These are phyloP conservation scores for Claviceps citrina DNA, from an alignment of 2,329 filamentous ascomycete species.

Conservation along the genomic window DNA sequence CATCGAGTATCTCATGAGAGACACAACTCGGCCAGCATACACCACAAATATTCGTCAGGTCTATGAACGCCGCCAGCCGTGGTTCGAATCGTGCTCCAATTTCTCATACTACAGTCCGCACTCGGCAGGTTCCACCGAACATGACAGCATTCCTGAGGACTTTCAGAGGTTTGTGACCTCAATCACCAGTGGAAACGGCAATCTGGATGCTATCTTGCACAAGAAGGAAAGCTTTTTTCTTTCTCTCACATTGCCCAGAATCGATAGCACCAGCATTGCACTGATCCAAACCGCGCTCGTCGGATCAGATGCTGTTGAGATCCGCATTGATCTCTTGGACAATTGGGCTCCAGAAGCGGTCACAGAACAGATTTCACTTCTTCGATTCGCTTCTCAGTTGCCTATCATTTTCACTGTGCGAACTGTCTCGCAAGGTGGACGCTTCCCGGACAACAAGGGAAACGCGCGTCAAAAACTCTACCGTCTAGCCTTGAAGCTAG, in stretches of 20 bases:
- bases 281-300: slow-evolving; percentile 59
- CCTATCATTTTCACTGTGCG: slow-evolving; percentile 89
- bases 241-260: slow-evolving; percentile 67
- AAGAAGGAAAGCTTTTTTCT: slow-evolving; percentile 82
- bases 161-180: slow-evolving; percentile 24
- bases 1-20: slow-evolving; percentile 72
- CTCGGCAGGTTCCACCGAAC: slow-evolving; percentile 15
- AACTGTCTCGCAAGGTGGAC: slow-evolving; percentile 72
- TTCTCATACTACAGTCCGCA: slow-evolving; percentile 80
- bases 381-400: slow-evolving; percentile 55
- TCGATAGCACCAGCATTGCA: slow-evolving; percentile 42
- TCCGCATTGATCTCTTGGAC: slow-evolving; percentile 79
- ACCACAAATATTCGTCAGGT: slow-evolving; percentile 84
- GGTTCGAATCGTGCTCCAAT: slow-evolving; percentile 88
- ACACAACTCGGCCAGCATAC: slow-evolving; percentile 85
- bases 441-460: slow-evolving; percentile 63
- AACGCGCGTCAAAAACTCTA: slow-evolving; percentile 64
- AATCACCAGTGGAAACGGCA: slow-evolving; percentile 29
- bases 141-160: slow-evolving; percentile 18
- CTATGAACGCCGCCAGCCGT: slow-evolving; percentile 75
- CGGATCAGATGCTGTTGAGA: slow-evolving; percentile 82
- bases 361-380: slow-evolving; percentile 61
- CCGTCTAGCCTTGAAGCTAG: slow-evolving; percentile 61
- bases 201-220: slow-evolving; percentile 21
- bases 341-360: slow-evolving; percentile 66